Evolutionary conservation across 352 stramenopile genomes (phyloP).

Genomic region (Globisporangium radiosum): DNA sequence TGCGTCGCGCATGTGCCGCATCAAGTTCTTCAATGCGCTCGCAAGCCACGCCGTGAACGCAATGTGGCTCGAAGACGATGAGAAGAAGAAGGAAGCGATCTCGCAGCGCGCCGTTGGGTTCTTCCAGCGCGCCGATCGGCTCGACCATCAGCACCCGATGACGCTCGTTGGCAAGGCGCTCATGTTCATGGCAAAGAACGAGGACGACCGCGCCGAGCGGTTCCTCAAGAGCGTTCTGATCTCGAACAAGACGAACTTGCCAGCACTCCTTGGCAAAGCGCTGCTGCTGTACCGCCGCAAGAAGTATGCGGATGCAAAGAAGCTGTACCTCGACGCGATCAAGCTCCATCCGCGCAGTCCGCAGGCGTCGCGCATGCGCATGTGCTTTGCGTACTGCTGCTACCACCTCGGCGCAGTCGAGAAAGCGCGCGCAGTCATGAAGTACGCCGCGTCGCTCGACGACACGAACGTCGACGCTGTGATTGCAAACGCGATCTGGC

Average conservation of each 20-base stretch:
- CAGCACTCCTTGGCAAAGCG: constrained; percentile 80
- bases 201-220: constrained; percentile 86
- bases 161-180: constrained; percentile 89
- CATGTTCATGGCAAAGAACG: constrained; percentile 91
- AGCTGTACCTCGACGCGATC: constrained; percentile 93
- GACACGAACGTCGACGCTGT: constrained; percentile 93
- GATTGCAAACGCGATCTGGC: constrained; percentile 91
- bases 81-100: constrained; percentile 79
- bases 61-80: constrained; percentile 88
- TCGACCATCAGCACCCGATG: constrained; percentile 87
- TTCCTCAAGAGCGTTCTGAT: constrained; percentile 91
- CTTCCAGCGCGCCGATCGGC: constrained; percentile 82
- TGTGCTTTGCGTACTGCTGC: constrained; percentile 95
- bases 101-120: constrained; percentile 76
- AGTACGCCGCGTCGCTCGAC: constrained; percentile 75
- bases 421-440: constrained; percentile 81
- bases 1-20: constrained; percentile 73
- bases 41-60: constrained; percentile 80
- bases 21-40: constrained; percentile 88
- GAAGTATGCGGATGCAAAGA: constrained; percentile 87
- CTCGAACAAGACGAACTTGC: constrained; percentile 82
- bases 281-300: constrained; percentile 85
- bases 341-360: constrained; percentile 88
- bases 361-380: constrained; percentile 88
- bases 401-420: constrained; percentile 91